Base-by-base conservation (phyloP, 2,329 filamentous ascomycete species). In the Seiridium unicorne region DNA sequence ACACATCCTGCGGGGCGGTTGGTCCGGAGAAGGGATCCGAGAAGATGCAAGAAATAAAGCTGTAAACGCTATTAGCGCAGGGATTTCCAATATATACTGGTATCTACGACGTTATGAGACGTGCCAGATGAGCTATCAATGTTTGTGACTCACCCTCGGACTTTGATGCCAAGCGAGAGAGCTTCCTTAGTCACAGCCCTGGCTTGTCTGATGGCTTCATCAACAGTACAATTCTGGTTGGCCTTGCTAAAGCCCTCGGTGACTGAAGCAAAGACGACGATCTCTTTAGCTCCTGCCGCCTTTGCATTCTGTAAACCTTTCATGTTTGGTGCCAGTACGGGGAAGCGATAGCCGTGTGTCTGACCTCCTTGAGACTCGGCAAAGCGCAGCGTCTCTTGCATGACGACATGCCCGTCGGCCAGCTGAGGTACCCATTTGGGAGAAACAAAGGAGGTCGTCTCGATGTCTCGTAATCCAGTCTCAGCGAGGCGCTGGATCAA, bases 171-270 rank as follows among this genome's bases (percentile, higher is more conserved):
- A n/a, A n/a, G 26, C 7, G n/a, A 4, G 2, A 13, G 13, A 9
- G 26, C 31, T 34, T 34, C 10, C 18, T 26, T 13, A 1, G 49
- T 35, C 5, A 32, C 3, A 13, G 42, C 26, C 11, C 35, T 26
- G 49, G 44, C 36, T 32, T 32, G 5, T 2, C 1, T 68, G 13
- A 87, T 72, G 1, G 81, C 83, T 66, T 86, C 81, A 26, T 77
- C 77, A 56, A 86, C 82, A n/a, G 74, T 79, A 72, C 84, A 85
- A 62, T 86, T 86, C 58, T 82, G 84, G 70, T 87, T 87, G 60
- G 79, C 81, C 58, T 78, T 77, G 44, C 82, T 84, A 68, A 87
- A 87, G 1, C 79, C 73, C 65, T 87, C 84, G 11, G 83, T 84
- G 0, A 84, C 84, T n/a, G 82, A 81, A 18, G 83, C 78, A 71